phyloP scores from a whole-genome alignment of 176 grass and related monocot genomes.

The Areca catechu region DNA sequence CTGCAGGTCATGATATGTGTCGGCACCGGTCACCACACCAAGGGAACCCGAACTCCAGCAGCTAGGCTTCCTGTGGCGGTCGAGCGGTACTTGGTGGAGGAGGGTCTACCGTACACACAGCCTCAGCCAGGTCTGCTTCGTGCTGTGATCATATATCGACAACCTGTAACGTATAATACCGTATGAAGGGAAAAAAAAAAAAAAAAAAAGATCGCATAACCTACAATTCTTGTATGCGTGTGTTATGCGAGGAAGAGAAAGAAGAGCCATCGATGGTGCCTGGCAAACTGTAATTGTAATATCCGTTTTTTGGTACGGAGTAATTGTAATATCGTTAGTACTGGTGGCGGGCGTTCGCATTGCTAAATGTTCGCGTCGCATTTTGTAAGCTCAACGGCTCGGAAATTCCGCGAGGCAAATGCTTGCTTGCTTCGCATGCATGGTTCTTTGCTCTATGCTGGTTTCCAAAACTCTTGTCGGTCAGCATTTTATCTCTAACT shows the following conservation, averaged over 20 bases:
- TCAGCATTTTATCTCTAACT: too few relatives aligned
- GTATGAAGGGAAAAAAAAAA: not conserved
- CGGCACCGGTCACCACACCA: conserved; percentile 16
- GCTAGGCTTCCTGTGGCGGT: conserved; percentile 46
- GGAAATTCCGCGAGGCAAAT: too few relatives aligned
- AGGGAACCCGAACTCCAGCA: conserved; percentile 29
- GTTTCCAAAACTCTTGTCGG: too few relatives aligned
- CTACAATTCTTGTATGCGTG: conserved; percentile 47
- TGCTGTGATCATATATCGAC: conserved; percentile 57
- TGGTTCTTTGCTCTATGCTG: too few relatives aligned
- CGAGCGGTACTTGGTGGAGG: conserved; percentile 74
- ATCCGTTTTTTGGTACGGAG: too few relatives aligned
- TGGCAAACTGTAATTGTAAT: too few relatives aligned
- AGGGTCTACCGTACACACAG: conserved; percentile 53
- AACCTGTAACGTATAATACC: conserved; percentile 13
- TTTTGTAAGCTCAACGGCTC: too few relatives aligned
- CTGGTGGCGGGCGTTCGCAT: too few relatives aligned
- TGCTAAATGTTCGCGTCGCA: too few relatives aligned
- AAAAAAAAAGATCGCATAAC: conserved; percentile 7
- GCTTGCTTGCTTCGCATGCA: too few relatives aligned
- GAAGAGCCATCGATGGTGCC: too few relatives aligned
- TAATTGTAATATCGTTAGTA: too few relatives aligned
- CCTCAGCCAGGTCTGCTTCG: conserved; percentile 61
- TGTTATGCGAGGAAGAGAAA: conserved; percentile 35
- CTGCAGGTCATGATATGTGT: conserved; percentile 52